phyloP scores from a whole-genome alignment of 768 basidiomycete species.

The Panaeolus papilionaceus region DNA sequence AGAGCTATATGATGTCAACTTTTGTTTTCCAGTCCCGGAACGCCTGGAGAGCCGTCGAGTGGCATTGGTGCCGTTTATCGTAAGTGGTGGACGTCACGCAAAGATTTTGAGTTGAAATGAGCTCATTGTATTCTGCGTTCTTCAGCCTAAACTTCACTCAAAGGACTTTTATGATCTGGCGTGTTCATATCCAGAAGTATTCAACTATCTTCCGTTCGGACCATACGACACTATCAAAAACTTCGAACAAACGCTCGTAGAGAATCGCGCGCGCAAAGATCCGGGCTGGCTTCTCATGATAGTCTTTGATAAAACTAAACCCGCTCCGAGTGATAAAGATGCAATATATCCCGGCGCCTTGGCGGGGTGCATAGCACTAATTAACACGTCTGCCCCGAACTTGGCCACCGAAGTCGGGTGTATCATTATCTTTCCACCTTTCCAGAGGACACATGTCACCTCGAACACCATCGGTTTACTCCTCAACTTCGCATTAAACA shows the following conservation, averaged over 20 bases:
- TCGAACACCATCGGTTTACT: slow-evolving; percentile 58
- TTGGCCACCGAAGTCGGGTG: slow-evolving; percentile 61
- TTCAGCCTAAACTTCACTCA: slow-evolving; percentile 52
- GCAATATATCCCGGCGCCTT: slow-evolving; percentile 34
- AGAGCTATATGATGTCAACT: slow-evolving; percentile 48
- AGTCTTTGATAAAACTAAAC: slow-evolving; percentile 56
- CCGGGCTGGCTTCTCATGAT: slow-evolving; percentile 51
- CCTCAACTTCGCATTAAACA: slow-evolving; percentile 52
- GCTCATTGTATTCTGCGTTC: neutral
- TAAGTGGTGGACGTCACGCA: slow-evolving; percentile 30
- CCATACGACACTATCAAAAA: slow-evolving; percentile 47
- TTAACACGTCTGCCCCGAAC: slow-evolving; percentile 48
- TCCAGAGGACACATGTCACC: slow-evolving; percentile 70
- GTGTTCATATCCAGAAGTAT: slow-evolving; percentile 45
- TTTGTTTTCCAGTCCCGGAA: slow-evolving; percentile 54
- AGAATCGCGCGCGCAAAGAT: slow-evolving; percentile 41
- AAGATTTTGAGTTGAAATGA: neutral
- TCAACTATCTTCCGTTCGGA: slow-evolving; percentile 55
- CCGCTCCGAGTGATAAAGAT: slow-evolving; percentile 18
- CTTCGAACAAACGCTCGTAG: slow-evolving; percentile 42
- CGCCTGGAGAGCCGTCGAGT: slow-evolving; percentile 52
- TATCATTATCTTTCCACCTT: slow-evolving; percentile 58
- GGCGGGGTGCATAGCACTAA: slow-evolving; percentile 59
- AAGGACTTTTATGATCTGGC: slow-evolving; percentile 43
- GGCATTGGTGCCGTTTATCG: slow-evolving; percentile 57